Percentiles rank a stretch among this genome's conserved stretches.
These are phyloP conservation scores for Annona cherimola DNA, from an alignment of 164 flowering plant genomes.

Conservation along the genomic window DNA sequence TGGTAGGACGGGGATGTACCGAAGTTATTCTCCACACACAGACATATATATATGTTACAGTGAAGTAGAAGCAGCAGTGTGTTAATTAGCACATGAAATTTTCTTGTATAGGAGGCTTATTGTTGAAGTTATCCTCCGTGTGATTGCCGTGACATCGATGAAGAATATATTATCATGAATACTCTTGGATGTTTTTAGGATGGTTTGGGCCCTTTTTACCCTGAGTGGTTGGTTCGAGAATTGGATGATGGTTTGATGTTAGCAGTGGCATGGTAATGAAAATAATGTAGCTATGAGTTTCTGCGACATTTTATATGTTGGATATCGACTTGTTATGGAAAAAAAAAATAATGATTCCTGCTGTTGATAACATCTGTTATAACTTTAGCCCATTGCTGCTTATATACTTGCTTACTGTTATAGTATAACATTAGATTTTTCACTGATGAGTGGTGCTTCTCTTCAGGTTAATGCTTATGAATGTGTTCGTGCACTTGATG, in stretches of 20 bases:
- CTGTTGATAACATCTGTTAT: neutral
- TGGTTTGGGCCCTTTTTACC: neutral
- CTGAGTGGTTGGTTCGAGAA: neutral
- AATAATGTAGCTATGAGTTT: neutral
- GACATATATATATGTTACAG: too few species aligned
- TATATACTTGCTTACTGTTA: neutral
- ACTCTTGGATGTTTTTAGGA: neutral
- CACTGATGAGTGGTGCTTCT: neutral
- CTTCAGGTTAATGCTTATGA: constrained; percentile 79
- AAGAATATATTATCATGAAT: neutral
- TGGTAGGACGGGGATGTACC: too few species aligned
- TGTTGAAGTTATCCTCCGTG: neutral
- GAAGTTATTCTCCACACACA: too few species aligned
- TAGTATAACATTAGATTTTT: neutral
- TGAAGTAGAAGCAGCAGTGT: neutral
- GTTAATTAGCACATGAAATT: neutral
- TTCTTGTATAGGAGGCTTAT: neutral
- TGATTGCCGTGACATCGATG: neutral
- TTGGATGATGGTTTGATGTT: too few species aligned
- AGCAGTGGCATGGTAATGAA: neutral
- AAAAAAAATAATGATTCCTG: neutral
- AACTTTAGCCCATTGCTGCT: neutral
- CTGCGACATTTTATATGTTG: neutral
- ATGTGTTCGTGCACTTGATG: constrained; percentile 58
- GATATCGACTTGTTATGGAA: neutral